Conservation (phyloP, 2,329 filamentous ascomycete genomes). For the Scedosporium apiospermum region DNA sequence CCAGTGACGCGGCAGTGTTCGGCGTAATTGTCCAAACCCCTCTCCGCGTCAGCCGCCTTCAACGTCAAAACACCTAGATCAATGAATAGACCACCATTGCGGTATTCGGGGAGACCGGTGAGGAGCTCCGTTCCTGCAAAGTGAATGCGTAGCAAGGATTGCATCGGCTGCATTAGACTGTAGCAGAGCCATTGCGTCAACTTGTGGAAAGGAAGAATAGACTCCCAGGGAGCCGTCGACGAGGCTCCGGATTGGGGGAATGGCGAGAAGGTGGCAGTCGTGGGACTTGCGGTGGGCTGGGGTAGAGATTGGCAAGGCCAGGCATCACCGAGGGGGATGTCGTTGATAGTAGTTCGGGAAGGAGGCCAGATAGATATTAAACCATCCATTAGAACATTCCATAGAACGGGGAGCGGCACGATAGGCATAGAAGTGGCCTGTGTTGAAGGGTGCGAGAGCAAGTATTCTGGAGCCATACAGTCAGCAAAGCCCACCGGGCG, state of each 20-base stretch:
- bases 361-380: conserved; percentile 81
- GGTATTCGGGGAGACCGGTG: conserved; percentile 84
- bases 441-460: conserved; percentile 85
- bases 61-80: conserved; percentile 73
- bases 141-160: conserved; percentile 66
- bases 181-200: conserved; percentile 92
- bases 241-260: conserved; percentile 36
- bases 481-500: conserved; percentile 12
- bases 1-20: conserved; percentile 65
- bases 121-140: conserved; percentile 74
- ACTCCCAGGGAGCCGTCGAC: conserved; percentile 57
- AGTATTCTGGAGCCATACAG: conserved; percentile 57
- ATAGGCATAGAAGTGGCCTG: conserved; percentile 83
- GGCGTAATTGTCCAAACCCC: conserved; percentile 54
- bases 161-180: conserved; percentile 87
- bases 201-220: conserved; percentile 86
- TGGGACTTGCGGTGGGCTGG: conserved; percentile 25
- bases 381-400: conserved; percentile 83
- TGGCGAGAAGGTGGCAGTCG: conserved; percentile 41
- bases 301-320: conserved; percentile 88
- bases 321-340: conserved; percentile 80
- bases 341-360: conserved; percentile 78
- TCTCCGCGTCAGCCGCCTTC: conserved; percentile 58
- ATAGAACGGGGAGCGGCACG: conserved; percentile 76
- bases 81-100: conserved; percentile 82